phyloP scores from a whole-genome alignment of 768 basidiomycete genomes.

The Clitopilus hobsonii region DNA sequence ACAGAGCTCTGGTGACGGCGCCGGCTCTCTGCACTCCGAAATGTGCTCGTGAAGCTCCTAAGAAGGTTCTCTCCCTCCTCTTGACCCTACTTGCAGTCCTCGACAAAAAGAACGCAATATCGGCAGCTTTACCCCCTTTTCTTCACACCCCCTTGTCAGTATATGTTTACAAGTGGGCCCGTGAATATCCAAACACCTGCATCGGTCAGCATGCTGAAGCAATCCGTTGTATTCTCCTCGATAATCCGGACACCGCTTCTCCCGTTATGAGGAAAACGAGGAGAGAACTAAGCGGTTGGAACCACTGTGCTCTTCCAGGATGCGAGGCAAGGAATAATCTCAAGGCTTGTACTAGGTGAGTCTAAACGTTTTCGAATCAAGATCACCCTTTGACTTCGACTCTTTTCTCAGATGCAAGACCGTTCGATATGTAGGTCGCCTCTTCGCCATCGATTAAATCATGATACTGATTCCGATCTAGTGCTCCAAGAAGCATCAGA shows the following conservation, averaged over 20 bases:
- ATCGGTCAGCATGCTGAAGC: neutral
- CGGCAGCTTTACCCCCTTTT: neutral
- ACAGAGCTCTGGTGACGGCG: neutral
- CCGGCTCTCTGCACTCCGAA: neutral
- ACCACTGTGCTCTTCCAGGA: neutral
- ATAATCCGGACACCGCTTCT: neutral
- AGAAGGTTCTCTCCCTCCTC: neutral
- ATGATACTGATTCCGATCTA: no score
- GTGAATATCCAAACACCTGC: neutral
- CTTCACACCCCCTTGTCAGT: neutral
- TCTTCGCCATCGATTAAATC: no score
- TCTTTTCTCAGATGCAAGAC: no score
- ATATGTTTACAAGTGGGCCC: neutral
- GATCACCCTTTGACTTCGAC: no score
- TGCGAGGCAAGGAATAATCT: neutral
- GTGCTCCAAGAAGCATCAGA: no score
- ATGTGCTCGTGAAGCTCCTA: neutral
- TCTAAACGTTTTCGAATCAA: no score
- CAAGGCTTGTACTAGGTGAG: neutral
- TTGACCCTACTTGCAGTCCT: neutral
- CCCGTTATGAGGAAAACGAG: neutral
- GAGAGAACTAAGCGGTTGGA: neutral
- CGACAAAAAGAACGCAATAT: neutral
- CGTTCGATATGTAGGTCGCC: no score
- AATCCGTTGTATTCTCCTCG: neutral